These are phyloP conservation scores for Otatea glauca DNA, from an alignment of 176 grass and related monocot genomes.

Conservation along the genomic window DNA sequence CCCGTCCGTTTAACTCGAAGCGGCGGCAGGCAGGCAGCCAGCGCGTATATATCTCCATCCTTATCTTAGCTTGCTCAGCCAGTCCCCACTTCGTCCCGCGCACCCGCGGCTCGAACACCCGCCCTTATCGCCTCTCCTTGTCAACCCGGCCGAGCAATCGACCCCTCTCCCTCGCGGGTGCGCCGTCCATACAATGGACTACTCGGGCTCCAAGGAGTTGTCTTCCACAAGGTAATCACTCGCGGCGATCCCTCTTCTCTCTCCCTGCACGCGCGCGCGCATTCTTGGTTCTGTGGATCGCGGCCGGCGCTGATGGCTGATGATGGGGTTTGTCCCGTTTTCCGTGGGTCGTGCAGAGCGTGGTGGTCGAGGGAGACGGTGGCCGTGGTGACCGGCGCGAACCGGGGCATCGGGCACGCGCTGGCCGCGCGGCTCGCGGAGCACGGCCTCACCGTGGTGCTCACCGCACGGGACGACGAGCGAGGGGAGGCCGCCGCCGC, in stretches of 20 bases:
- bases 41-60: constrained; percentile 1
- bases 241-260: not conserved
- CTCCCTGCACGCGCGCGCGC: not conserved
- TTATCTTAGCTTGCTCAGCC: not conserved
- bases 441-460: constrained; percentile 86
- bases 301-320: not conserved
- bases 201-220: constrained; percentile 41
- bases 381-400: constrained; percentile 91
- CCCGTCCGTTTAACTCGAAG: too few relatives aligned
- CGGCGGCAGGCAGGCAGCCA: too few relatives aligned
- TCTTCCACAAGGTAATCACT: constrained; percentile 30
- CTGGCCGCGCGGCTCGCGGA: constrained; percentile 73
- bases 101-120: not conserved
- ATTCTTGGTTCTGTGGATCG: not conserved
- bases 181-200: constrained; percentile 29
- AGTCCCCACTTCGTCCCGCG: not conserved
- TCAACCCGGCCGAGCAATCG: not conserved
- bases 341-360: not conserved
- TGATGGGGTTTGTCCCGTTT: not conserved
- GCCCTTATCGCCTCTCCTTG: not conserved
- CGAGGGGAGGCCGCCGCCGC: constrained; percentile 72
- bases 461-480: constrained; percentile 73
- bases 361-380: constrained; percentile 93
- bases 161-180: not conserved
- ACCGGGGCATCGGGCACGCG: constrained; percentile 85